Conservation (phyloP, 163 green algal species). For the Scenedesmus sp. region DNA sequence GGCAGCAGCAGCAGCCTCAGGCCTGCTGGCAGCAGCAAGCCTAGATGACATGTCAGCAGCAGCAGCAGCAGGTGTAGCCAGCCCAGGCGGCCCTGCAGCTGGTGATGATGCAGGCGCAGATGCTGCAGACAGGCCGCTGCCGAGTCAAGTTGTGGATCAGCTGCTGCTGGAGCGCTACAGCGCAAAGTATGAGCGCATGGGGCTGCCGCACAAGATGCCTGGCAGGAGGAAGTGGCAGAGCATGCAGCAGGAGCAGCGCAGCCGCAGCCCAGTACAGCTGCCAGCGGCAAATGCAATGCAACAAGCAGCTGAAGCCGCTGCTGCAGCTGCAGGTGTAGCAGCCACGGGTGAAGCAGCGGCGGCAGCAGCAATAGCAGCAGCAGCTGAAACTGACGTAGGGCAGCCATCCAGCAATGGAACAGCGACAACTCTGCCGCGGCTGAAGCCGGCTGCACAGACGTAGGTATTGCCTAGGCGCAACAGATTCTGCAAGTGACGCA, state of each 20-base stretch:
- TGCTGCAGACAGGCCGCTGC: slow-evolving; percentile 38
- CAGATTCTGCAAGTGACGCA: background rate
- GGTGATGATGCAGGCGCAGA: background rate
- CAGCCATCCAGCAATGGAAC: background rate
- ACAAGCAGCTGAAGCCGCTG: background rate
- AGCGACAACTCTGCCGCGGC: background rate
- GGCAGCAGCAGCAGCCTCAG: slow-evolving; percentile 30
- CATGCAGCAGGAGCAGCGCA: slow-evolving; percentile 7
- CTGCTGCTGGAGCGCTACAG: slow-evolving; percentile 60
- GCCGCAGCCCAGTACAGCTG: background rate
- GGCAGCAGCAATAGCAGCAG: background rate
- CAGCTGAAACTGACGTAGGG: background rate
- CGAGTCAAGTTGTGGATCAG: slow-evolving; percentile 46
- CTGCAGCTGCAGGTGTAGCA: background rate
- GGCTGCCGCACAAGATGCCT: slow-evolving; percentile 35
- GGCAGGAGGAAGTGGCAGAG: slow-evolving; percentile 12
- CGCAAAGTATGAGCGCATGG: slow-evolving; percentile 55
- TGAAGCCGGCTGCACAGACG: background rate
- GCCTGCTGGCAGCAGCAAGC: background rate
- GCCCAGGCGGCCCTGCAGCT: background rate
- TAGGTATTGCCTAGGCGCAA: background rate
- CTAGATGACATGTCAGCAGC: background rate
- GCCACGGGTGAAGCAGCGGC: background rate
- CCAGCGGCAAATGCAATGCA: background rate
- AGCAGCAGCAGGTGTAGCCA: background rate